Conservation (phyloP, 768 basidiomycete genomes). For the Cyathus striatus region DNA sequence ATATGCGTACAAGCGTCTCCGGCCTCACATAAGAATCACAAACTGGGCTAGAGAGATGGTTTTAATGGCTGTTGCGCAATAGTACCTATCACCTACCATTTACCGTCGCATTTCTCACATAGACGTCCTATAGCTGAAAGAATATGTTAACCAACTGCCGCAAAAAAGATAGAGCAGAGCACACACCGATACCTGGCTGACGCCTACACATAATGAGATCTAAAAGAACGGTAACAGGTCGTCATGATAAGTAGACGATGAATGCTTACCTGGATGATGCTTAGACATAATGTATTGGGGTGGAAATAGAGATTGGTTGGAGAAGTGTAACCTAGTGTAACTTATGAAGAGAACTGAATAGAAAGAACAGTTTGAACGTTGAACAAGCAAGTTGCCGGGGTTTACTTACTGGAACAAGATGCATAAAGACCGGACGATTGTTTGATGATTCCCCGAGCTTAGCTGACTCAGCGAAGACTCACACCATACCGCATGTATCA, state of each 20-base stretch:
- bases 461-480: too few relatives aligned
- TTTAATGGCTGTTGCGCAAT: background rate
- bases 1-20: slow-evolving; percentile 95
- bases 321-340: too few relatives aligned
- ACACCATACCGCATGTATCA: too few relatives aligned
- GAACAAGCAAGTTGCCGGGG: too few relatives aligned
- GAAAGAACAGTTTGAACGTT: too few relatives aligned
- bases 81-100: slow-evolving; percentile 64
- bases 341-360: too few relatives aligned
- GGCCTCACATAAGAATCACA: slow-evolving; percentile 99
- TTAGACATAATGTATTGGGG: slow-evolving; percentile 61
- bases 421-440: too few relatives aligned
- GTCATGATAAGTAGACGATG: background rate
- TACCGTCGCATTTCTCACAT: slow-evolving; percentile 99
- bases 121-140: slow-evolving; percentile 87
- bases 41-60: slow-evolving; percentile 61
- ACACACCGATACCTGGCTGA: slow-evolving; percentile 90
- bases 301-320: slow-evolving; percentile 1
- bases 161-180: background rate
- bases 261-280: slow-evolving; percentile 71
- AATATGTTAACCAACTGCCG: slow-evolving; percentile 1
- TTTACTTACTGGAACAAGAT: too few relatives aligned
- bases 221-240: slow-evolving; percentile 22
- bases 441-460: too few relatives aligned
- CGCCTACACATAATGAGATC: slow-evolving; percentile 98